Base-by-base conservation (phyloP, 441 rosid genomes). In the Eutrema salsugineum region DNA sequence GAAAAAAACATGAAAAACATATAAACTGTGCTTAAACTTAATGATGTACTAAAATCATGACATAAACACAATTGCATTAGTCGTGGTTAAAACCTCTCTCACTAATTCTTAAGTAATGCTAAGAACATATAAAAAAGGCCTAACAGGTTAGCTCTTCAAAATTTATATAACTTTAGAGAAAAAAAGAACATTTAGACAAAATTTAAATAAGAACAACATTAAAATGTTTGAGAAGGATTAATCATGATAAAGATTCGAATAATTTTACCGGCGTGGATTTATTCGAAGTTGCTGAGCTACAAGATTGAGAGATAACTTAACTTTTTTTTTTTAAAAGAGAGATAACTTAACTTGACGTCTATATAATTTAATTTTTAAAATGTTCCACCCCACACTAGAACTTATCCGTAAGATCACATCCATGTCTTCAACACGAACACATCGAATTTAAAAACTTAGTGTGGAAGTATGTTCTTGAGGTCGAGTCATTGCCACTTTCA, bases 401-500 rank as follows among this genome's bases (percentile, higher is more conserved):
- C 57, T 43, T 44, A 68, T 60, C 69, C 50, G 33, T 54, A 38
- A 75, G 51, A 68, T 68, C 68, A 68, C 44, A 28, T 67, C 59
- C 57, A 59, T 28, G 33, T n/a, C 30, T 68, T 75, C 65, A 75
- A 62, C 50, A 67, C 35, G 46, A 60, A 24, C 74, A 61, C 56
- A 67, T 73, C 63, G 57, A 74, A 50, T 51, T 66, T 8, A 51
- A 66, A 50, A 62, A 75, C 69, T 68, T 75, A 62, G 74, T 75
- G 74, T 32, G 44, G 58, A 75, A 75, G 78, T 68, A 75, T 60
- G 53, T 36, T 60, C 40, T 68, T 33, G 35, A 53, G 58, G 74
- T 68, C 74, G 73, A 50, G 79, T 75, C 79, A 54, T 40, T 68
- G 74, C 62, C 74, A 75, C 42, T 43, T 44, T 63, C 64, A 75